These are phyloP conservation scores for Aegilops sharonensis DNA, from an alignment of 176 grass and related monocot species.

Conservation along the genomic window DNA sequence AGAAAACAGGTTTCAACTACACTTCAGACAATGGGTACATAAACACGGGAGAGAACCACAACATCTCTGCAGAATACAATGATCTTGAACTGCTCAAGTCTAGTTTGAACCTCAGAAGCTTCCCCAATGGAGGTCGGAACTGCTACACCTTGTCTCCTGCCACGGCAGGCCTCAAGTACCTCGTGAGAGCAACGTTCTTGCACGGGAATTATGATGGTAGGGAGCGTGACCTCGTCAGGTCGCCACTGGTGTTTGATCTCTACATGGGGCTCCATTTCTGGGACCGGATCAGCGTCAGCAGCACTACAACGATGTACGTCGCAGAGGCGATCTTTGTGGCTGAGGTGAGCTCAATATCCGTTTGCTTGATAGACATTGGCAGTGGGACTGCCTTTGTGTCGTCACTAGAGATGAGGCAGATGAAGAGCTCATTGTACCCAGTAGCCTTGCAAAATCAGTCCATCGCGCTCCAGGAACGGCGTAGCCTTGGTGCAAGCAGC, in stretches of 20 bases:
- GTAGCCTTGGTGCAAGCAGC: not conserved
- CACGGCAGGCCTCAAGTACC: not conserved
- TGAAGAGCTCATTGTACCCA: constrained; percentile 1
- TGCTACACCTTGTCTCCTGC: constrained; percentile 29
- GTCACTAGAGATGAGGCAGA: no score
- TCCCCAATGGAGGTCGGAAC: constrained; percentile 22
- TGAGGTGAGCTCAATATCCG: not conserved
- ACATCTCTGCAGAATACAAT: not conserved
- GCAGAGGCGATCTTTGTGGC: constrained; percentile 17
- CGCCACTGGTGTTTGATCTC: not conserved
- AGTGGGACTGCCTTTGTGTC: no score
- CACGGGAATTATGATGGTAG: constrained; percentile 13
- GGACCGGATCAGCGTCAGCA: not conserved
- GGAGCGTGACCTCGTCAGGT: not conserved
- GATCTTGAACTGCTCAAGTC: no score
- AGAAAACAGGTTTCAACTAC: constrained; percentile 7
- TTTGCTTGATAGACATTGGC: constrained; percentile 34
- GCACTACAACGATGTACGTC: not conserved
- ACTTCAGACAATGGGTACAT: constrained; percentile 32
- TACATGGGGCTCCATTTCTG: not conserved
- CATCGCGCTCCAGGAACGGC: not conserved
- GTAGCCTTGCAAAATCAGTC: not conserved
- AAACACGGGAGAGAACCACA: constrained; percentile 8
- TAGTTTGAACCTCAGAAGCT: constrained; percentile 34
- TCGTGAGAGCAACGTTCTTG: constrained; percentile 37